Percentiles rank a stretch among this genome's conserved stretches.
Evolutionary conservation across 768 basidiomycete genomes (phyloP).

Genomic region (Rubroboletus satanas): DNA sequence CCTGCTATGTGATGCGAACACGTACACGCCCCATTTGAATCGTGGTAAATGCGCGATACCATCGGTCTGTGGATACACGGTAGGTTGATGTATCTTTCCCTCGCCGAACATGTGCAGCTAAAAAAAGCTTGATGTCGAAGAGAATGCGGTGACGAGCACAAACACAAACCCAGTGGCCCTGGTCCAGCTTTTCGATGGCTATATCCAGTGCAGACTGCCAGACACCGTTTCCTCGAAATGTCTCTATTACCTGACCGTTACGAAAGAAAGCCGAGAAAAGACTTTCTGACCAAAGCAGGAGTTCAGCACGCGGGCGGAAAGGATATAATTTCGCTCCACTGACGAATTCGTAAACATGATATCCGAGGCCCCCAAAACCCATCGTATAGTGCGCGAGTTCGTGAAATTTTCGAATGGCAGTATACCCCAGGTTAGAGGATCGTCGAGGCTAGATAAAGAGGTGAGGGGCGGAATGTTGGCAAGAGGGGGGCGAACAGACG

Average conservation of each 20-base stretch:
- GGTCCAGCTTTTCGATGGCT: slow-evolving; percentile 77
- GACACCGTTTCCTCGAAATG: slow-evolving; percentile 85
- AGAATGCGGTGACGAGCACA: background rate
- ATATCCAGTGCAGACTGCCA: slow-evolving; percentile 82
- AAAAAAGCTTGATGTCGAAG: background rate
- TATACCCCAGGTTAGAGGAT: slow-evolving; percentile 84
- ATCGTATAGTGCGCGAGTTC: slow-evolving; percentile 61
- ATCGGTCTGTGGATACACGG: slow-evolving; percentile 40
- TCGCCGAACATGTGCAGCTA: slow-evolving; percentile 91
- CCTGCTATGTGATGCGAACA: slow-evolving; percentile 18
- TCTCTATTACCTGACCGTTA: slow-evolving; percentile 88
- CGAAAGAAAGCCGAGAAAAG: slow-evolving; percentile 82
- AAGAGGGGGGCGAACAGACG: slow-evolving; percentile 45
- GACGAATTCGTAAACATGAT: slow-evolving; percentile 93
- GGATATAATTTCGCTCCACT: slow-evolving; percentile 27
- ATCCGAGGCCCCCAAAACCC: slow-evolving; percentile 91
- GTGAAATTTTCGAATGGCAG: slow-evolving; percentile 65
- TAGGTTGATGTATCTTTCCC: slow-evolving; percentile 79
- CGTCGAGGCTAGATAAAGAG: slow-evolving; percentile 57
- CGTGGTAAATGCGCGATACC: slow-evolving; percentile 55
- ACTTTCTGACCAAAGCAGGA: slow-evolving; percentile 43
- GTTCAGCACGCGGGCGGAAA: slow-evolving; percentile 11
- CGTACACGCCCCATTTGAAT: slow-evolving; percentile 97
- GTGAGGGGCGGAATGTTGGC: slow-evolving; percentile 5
- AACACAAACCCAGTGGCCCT: slow-evolving; percentile 77